Percentiles rank a stretch among this genome's conserved stretches.
Evolutionary conservation across 345 rosid species (phyloP).

Genomic region (Nasturtium officinale): DNA sequence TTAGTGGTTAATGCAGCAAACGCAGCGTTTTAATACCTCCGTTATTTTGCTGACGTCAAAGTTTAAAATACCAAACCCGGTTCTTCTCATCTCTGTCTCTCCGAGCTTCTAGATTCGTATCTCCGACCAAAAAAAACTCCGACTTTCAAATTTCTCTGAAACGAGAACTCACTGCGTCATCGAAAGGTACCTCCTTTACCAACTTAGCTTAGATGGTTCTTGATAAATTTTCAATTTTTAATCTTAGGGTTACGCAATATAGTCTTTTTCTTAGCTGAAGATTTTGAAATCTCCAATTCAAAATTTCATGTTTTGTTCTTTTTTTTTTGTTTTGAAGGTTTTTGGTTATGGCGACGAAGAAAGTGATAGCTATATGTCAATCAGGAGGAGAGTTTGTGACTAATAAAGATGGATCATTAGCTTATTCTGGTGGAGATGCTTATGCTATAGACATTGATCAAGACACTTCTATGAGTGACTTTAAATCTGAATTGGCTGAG

Average conservation of each 20-base stretch:
- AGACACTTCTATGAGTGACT: slow-evolving; percentile 55
- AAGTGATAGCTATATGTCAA: slow-evolving; percentile 90
- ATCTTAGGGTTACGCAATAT: slow-evolving; percentile 5
- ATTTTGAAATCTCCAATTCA: neutral
- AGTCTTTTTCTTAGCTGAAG: neutral
- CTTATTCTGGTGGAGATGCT: slow-evolving; percentile 77
- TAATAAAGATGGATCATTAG: slow-evolving; percentile 64
- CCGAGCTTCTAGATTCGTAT: neutral
- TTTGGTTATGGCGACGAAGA: slow-evolving; percentile 65
- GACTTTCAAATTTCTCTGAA: slow-evolving; percentile 6
- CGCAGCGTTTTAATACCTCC: neutral
- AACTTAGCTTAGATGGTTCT: neutral
- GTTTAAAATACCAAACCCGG: neutral
- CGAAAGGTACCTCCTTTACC: slow-evolving; percentile 6
- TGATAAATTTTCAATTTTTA: neutral
- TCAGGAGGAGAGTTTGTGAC: slow-evolving; percentile 86
- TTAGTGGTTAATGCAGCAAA: neutral
- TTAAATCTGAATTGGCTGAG: slow-evolving; percentile 76
- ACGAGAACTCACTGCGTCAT: slow-evolving; percentile 4
- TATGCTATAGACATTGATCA: slow-evolving; percentile 75
- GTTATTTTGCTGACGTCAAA: neutral
- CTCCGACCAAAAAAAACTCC: neutral
- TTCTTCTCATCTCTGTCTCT: neutral
- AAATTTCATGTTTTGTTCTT: neutral
- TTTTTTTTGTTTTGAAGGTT: slow-evolving; percentile 9